A percentile compares a stretch with the other conserved stretches of the same genome.
Evolutionary conservation across 805 yeast species (phyloP).

Genomic region (Tetrapisispora taiwanensis): DNA sequence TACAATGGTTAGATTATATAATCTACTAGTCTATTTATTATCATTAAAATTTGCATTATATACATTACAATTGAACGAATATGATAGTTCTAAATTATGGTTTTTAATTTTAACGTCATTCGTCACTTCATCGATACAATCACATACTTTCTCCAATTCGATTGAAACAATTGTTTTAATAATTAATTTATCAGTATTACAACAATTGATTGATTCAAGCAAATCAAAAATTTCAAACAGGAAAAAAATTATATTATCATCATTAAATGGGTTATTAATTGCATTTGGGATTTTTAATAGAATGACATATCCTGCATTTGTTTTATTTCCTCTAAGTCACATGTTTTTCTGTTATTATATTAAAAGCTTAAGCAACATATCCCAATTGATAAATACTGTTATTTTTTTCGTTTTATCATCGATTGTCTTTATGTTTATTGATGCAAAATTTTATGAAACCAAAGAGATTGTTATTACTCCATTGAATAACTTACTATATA

Average conservation of each 20-base stretch:
- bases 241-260: slow-evolving; percentile 10
- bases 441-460: slow-evolving; percentile 38
- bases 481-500: slow-evolving; percentile 65
- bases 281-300: slow-evolving; percentile 75
- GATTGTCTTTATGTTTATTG: slow-evolving; percentile 36
- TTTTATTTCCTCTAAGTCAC: slow-evolving; percentile 50
- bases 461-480: slow-evolving; percentile 48
- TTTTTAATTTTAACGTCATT: slow-evolving; percentile 44
- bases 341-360: slow-evolving; percentile 35
- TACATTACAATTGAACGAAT: neutral
- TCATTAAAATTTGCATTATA: neutral
- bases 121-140: slow-evolving; percentile 67
- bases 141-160: slow-evolving; percentile 84
- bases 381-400: slow-evolving; percentile 24
- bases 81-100: slow-evolving; percentile 8
- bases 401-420: slow-evolving; percentile 32
- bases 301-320: slow-evolving; percentile 69
- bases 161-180: slow-evolving; percentile 48
- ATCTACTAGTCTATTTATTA: slow-evolving; percentile 26
- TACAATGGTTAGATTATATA: slow-evolving; percentile 43
- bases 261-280: slow-evolving; percentile 37
- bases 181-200: slow-evolving; percentile 34
- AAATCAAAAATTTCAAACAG: neutral
- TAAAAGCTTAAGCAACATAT: slow-evolving; percentile 20
- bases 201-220: neutral